Evolutionary conservation across 768 basidiomycete species (phyloP).

Genomic region (Cystofilobasidium bisporidii): DNA sequence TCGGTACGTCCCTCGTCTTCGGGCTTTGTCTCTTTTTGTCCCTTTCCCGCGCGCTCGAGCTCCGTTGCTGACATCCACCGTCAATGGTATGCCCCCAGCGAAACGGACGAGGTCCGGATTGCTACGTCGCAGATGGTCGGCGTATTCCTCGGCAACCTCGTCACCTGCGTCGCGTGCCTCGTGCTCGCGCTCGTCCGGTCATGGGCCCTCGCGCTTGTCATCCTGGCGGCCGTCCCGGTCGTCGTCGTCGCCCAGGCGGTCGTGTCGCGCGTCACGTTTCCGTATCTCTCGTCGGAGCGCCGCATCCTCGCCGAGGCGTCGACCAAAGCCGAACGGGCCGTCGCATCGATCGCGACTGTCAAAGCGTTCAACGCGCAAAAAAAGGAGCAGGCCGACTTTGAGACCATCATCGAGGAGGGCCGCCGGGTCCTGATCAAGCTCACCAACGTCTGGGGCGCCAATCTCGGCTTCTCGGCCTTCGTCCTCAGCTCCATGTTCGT

Average conservation of each 20-base stretch:
- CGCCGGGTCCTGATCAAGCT: slow-evolving; percentile 49
- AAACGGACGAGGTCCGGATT: slow-evolving; percentile 85
- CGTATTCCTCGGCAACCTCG: slow-evolving; percentile 63
- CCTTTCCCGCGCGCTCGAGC: no score
- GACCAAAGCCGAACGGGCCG: slow-evolving; percentile 61
- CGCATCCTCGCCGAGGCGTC: slow-evolving; percentile 59
- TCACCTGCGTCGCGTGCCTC: slow-evolving; percentile 65
- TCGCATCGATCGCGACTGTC: slow-evolving; percentile 68
- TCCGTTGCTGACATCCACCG: no score
- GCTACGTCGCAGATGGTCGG: slow-evolving; percentile 74
- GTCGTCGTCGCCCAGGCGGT: slow-evolving; percentile 65
- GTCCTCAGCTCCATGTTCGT: slow-evolving; percentile 87
- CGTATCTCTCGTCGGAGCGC: slow-evolving; percentile 61
- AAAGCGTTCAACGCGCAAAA: slow-evolving; percentile 78
- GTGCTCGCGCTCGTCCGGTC: slow-evolving; percentile 71
- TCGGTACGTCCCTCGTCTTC: slow-evolving; percentile 47
- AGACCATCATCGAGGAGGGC: slow-evolving; percentile 46
- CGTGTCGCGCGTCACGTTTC: slow-evolving; percentile 60
- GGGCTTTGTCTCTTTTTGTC: no score
- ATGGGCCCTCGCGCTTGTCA: slow-evolving; percentile 77
- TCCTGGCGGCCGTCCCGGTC: slow-evolving; percentile 77
- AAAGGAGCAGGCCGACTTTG: slow-evolving; percentile 49
- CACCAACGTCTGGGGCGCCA: slow-evolving; percentile 65
- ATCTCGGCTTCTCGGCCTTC: slow-evolving; percentile 62
- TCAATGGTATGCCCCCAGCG: no score